Conservation (phyloP, 768 basidiomycete species). For the Phallus indusiatus region DNA sequence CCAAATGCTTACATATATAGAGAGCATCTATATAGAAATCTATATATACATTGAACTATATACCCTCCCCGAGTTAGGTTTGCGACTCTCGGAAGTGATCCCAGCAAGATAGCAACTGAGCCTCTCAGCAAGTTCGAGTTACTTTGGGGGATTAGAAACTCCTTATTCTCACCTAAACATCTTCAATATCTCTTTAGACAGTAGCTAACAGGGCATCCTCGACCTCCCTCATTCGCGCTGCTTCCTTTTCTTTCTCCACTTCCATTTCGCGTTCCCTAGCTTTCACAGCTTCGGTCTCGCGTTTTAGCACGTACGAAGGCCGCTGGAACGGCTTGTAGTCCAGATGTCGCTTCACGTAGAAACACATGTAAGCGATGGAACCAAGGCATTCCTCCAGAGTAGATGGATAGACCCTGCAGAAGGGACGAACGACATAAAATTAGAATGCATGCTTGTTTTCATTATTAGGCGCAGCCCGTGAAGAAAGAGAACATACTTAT, state of each 20-base stretch:
- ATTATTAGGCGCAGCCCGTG: slow-evolving; percentile 4
- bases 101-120: no score
- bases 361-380: slow-evolving; percentile 88
- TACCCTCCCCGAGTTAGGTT: no score
- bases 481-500: slow-evolving; percentile 53
- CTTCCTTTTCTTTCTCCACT: slow-evolving; percentile 37
- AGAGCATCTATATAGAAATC: no score
- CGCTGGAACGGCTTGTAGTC: slow-evolving; percentile 69
- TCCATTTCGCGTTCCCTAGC: slow-evolving; percentile 50
- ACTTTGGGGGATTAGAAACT: no score
- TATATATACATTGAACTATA: no score
- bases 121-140: no score
- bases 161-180: no score
- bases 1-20: no score
- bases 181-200: slow-evolving; percentile 16
- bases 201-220: slow-evolving; percentile 56
- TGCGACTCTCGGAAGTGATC: no score
- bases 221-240: slow-evolving; percentile 46
- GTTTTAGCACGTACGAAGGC: slow-evolving; percentile 56
- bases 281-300: slow-evolving; percentile 56
- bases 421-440: slow-evolving; percentile 6
- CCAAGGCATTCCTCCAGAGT: slow-evolving; percentile 56
- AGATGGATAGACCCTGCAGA: slow-evolving; percentile 57
- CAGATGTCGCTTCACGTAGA: slow-evolving; percentile 84
- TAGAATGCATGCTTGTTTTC: background rate